Percentiles rank a stretch among this genome's conserved stretches.
Evolutionary conservation across 768 basidiomycete species (phyloP).

Genomic region (Tephrocybe sp.): DNA sequence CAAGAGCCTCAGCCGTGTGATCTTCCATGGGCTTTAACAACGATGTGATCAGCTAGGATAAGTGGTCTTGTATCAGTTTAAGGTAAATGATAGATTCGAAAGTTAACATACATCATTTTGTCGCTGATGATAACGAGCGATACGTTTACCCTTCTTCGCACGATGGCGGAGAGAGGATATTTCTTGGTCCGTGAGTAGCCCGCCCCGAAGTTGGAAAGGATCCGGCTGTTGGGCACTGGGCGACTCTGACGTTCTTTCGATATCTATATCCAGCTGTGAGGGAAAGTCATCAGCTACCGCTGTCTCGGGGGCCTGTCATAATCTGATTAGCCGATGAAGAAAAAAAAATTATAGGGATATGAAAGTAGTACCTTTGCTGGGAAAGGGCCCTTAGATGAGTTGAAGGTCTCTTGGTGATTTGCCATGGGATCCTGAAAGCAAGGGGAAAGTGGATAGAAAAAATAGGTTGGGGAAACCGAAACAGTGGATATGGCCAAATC

Average conservation of each 20-base stretch:
- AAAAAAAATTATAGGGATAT: too few relatives aligned
- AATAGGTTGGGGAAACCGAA: slow-evolving; percentile 37
- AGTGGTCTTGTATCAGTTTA: neutral
- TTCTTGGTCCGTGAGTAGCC: slow-evolving; percentile 61
- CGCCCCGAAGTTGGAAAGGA: slow-evolving; percentile 66
- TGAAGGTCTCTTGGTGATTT: slow-evolving; percentile 29
- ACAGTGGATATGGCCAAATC: slow-evolving; percentile 36
- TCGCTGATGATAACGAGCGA: slow-evolving; percentile 65
- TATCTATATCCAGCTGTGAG: slow-evolving; percentile 39
- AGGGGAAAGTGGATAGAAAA: slow-evolving; percentile 28
- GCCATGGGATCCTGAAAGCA: slow-evolving; percentile 30
- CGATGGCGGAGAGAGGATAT: slow-evolving; percentile 61
- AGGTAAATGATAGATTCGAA: neutral
- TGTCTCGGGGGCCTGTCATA: slow-evolving; percentile 45
- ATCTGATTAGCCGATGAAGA: slow-evolving; percentile 14
- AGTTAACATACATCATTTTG: slow-evolving; percentile 74
- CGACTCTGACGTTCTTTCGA: slow-evolving; percentile 42
- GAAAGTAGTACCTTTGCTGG: slow-evolving; percentile 25
- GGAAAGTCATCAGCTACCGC: slow-evolving; percentile 49
- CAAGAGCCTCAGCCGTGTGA: slow-evolving; percentile 79
- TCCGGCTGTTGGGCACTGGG: slow-evolving; percentile 43
- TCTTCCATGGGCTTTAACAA: slow-evolving; percentile 90
- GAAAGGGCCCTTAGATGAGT: slow-evolving; percentile 26
- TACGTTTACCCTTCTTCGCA: slow-evolving; percentile 52
- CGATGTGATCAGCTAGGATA: slow-evolving; percentile 69